Base-by-base conservation (phyloP, 176 grass and related monocot genomes). In the Zea luxurians region DNA sequence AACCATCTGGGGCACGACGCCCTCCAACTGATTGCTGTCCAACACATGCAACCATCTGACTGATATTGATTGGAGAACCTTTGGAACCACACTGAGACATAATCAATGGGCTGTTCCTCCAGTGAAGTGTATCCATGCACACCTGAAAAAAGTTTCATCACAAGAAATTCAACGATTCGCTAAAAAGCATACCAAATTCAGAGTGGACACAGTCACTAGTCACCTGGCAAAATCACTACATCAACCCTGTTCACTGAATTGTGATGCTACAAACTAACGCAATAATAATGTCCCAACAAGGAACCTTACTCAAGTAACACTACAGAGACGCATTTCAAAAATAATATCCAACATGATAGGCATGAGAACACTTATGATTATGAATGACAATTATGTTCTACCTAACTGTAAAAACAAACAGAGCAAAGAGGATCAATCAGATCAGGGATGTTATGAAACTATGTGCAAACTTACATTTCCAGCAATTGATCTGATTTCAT, bases 71-170 rank as follows among this genome's bases (percentile, higher is more conserved):
- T 73, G 87, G 82, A 88, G 94, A 97, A 94, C 94, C 94, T 84
- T 97, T 97, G 64, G 94, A 93, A 77, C 94, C 94, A 88, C 94
- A 97, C 42, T 97, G 91, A 64, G 94, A 93, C 94, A 97, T 97
- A 62, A 97, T 97, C 81, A 97, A 74, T 64, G 94, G 94, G 61
- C 94, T 97, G 85, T 94, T 97, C 79, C 94, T 83, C 94, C 94
- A 97, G 74, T 91, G 89, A 57, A 97, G 91, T 58, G 88, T 86
- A 76, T 70, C 61, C 91, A 90, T 91, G 76, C 94, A 97, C 46
- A 92, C 77, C 94, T 97, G 82, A 76, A 76, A 85, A 71, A 84
- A 68, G 58, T 60, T 73, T 41, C 52, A 48, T 70, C 37, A 42
- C 60, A 74, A 68, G 8, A 48, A 17, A 77, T 52, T 67, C 21